Percentiles rank a stretch among this genome's conserved stretches.
Conservation (phyloP, 2,329 filamentous ascomycete species). For the Colletotrichum zoysiae region DNA sequence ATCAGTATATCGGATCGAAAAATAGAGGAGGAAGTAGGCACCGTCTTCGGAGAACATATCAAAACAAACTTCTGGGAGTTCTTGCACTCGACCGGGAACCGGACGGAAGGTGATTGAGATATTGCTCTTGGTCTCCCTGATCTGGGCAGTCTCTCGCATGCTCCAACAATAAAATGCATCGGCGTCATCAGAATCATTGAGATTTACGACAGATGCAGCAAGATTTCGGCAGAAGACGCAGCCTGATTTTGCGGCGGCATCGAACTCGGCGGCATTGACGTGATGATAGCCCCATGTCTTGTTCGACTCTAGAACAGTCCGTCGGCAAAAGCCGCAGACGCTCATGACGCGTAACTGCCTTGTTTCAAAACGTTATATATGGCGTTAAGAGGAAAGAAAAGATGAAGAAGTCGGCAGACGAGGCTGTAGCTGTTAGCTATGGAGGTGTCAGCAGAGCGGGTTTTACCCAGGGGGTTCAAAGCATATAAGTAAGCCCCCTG, state of each 20-base stretch:
- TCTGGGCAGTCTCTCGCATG: not conserved
- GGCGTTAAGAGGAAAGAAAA: not conserved
- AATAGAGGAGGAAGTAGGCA: not conserved
- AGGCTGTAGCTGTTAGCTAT: not conserved
- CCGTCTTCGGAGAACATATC: not conserved
- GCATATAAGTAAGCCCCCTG: too few species aligned
- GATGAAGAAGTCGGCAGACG: not conserved
- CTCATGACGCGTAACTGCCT: not conserved
- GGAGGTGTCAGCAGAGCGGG: not conserved
- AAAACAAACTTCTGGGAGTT: not conserved
- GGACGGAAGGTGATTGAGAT: not conserved
- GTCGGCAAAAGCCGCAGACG: not conserved
- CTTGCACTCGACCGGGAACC: not conserved
- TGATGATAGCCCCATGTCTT: not conserved
- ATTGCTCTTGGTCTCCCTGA: not conserved
- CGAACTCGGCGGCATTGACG: not conserved
- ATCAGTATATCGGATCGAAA: not conserved
- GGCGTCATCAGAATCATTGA: not conserved
- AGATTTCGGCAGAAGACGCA: not conserved
- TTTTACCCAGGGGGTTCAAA: not conserved
- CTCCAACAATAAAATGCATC: not conserved
- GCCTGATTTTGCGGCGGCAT: not conserved
- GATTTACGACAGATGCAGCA: not conserved
- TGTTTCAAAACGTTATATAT: not conserved
- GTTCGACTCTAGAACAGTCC: not conserved